Evolutionary conservation across 805 yeast genomes (phyloP).

Genomic region (Debaryomyces prosopidis): DNA sequence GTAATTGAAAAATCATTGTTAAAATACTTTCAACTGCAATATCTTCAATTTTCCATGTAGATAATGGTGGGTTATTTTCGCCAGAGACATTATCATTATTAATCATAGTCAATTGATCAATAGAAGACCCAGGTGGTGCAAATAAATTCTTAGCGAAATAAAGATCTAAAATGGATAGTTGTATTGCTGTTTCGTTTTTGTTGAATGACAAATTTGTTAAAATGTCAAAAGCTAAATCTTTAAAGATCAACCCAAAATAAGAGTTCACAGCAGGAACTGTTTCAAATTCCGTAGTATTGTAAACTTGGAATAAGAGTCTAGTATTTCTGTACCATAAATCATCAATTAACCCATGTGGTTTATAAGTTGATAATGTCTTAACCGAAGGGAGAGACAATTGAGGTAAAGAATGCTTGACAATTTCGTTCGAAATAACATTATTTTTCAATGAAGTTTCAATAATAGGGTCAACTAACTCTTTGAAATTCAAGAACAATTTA

Average conservation of each 20-base stretch:
- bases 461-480: constrained; percentile 31
- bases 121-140: constrained; percentile 66
- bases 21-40: constrained; percentile 80
- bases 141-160: constrained; percentile 62
- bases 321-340: constrained; percentile 63
- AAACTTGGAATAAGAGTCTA: constrained; percentile 61
- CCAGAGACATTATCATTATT: constrained; percentile 43
- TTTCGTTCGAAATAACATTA: constrained; percentile 38
- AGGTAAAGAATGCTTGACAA: constrained; percentile 42
- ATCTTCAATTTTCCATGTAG: constrained; percentile 93
- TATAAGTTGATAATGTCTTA: constrained; percentile 17
- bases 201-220: constrained; percentile 84
- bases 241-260: constrained; percentile 53
- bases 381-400: constrained; percentile 35
- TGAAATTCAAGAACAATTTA: constrained; percentile 33
- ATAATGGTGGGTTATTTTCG: constrained; percentile 42
- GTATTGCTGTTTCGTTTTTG: constrained; percentile 82
- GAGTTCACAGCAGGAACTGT: constrained; percentile 51
- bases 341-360: constrained; percentile 47
- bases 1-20: constrained; percentile 74
- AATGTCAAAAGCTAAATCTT: constrained; percentile 75
- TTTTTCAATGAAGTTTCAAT: constrained; percentile 31
- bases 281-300: constrained; percentile 56
- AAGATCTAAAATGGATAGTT: constrained; percentile 69
- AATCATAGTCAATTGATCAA: constrained; percentile 60